Base-by-base conservation (phyloP, 768 basidiomycete species). In the Rhizopogon roseolus region DNA sequence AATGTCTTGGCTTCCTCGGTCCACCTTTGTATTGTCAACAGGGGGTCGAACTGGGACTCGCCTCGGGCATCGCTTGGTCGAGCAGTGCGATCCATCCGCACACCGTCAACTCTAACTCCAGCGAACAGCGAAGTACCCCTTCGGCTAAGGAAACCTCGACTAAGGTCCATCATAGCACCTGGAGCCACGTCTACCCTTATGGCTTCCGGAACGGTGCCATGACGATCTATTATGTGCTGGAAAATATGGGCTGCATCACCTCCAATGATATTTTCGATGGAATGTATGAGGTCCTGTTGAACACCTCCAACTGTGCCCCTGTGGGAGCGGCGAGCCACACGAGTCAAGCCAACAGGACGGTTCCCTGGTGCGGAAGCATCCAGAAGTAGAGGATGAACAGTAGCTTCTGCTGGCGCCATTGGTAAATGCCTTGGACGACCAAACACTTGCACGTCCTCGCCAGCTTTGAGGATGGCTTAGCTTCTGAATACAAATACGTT, bases 1-100 rank as follows among this genome's bases (percentile, higher is more conserved):
- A 90, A 71, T 32, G 90, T 84, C 63, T 88, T 90, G 56, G 82
- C 84, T 67, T 96, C 94, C 64, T 96, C 93, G 1, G 81, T 73
- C 95, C 95, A 98, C 54, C 95, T 81, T 62, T 92, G 89, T 29
- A 86, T 65, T 1, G 94, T 96, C 9, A 89, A 76, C 52, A 91
- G 71, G 1, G 93, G 92, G 32, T 89, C 85, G 46, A 93, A 85
- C 42, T 60, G 68, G 0, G 56, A 45, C 36, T 69, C 68, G 13
- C 61, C 29, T 37, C 82, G 83, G 39, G 71, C 77, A 56, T 84
- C 81, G 6, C 70, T 55, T 55, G 71, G 72, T 41, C 77, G 74
- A 10, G 77, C 66, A 14, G 69, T 61, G 50, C 84, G 74, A 61
- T 90, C 90, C 25, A 86, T 75, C 38, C 86, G 81, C 22, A 84